Evolutionary conservation across 805 yeast genomes (phyloP), one percentile per base, ranked within the genome.

Genomic region (Candida morakotiae): DNA sequence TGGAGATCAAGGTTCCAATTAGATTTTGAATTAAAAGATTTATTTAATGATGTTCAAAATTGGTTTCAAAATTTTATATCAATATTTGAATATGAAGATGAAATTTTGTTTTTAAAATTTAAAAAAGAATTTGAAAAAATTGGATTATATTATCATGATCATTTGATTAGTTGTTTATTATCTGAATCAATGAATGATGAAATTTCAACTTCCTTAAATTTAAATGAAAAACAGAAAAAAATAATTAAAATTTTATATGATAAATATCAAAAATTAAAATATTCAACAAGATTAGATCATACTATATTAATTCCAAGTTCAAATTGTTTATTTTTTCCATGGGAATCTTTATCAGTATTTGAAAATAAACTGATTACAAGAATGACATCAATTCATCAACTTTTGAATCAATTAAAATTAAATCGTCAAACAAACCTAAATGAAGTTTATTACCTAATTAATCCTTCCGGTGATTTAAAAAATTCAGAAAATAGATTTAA

Each of bases 31-130:
- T 51, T 91, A 36, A 55, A 70, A 27, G 56, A 55, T 1, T 56
- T 88, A n/a, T 53, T 91, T n/a, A 48, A 54, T 22, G 71, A 86
- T 7, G 91, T 87, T 38, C 55, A 56, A 16, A 61, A 64, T 38
- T 86, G 96, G 89, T 61, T 91, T 25, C 87, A 91, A 10, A 94
- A 91, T 0, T 84, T 87, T 46, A 62, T 62, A 36, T 81, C 88
- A 0, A 51, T 87, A 2, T 82, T 89, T 28, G 60, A 62, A 1
- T 44, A 44, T 7, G 47, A 48, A 2, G 44, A 61, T 1, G 55
- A 64, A 11, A 38, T 45, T 9, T 28, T 39, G 2, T 56, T 44
- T 36, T 35, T 25, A 2, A 41, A 43, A 23, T 60, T 58, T 39
- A 48, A 48, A 29, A 5, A 10, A 3, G 55, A 48, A 21, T 42